A percentile compares a stretch with the other conserved stretches of the same genome.
phyloP scores from a whole-genome alignment of 148 eudicot genomes.

The Polygonum maritimum region DNA sequence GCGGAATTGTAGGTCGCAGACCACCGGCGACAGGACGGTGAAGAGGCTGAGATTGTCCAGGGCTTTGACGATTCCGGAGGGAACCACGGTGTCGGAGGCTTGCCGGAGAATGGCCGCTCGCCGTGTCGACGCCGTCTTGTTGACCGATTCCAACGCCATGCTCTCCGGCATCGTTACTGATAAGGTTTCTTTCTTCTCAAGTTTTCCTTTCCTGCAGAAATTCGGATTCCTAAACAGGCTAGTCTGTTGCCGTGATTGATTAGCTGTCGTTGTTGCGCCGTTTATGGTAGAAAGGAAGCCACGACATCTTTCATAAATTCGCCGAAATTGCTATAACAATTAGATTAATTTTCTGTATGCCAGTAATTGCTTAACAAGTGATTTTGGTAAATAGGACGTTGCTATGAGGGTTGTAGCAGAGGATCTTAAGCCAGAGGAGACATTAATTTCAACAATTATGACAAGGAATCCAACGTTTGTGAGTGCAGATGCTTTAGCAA shows the following conservation, averaged over 20 bases:
- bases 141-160: slow-evolving; percentile 93
- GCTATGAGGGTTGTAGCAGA: slow-evolving; percentile 84
- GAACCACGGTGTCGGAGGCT: slow-evolving; percentile 81
- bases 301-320: neutral
- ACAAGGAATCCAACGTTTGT: slow-evolving; percentile 95
- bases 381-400: slow-evolving; percentile 48
- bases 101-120: slow-evolving; percentile 94
- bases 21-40: slow-evolving; percentile 88
- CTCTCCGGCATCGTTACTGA: slow-evolving; percentile 92
- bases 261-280: neutral
- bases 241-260: neutral
- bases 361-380: too few relatives aligned
- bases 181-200: slow-evolving; percentile 37
- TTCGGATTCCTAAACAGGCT: neutral
- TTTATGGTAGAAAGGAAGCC: neutral
- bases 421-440: slow-evolving; percentile 86
- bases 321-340: neutral
- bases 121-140: slow-evolving; percentile 79
- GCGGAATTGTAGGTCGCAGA: slow-evolving; percentile 21
- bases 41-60: slow-evolving; percentile 86
- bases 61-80: slow-evolving; percentile 94
- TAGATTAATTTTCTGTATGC: too few relatives aligned
- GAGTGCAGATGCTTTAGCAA: slow-evolving; percentile 81
- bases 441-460: slow-evolving; percentile 72
- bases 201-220: neutral